Conservation (phyloP, 352 stramenopile species). For the Globisporangium spiculum region DNA sequence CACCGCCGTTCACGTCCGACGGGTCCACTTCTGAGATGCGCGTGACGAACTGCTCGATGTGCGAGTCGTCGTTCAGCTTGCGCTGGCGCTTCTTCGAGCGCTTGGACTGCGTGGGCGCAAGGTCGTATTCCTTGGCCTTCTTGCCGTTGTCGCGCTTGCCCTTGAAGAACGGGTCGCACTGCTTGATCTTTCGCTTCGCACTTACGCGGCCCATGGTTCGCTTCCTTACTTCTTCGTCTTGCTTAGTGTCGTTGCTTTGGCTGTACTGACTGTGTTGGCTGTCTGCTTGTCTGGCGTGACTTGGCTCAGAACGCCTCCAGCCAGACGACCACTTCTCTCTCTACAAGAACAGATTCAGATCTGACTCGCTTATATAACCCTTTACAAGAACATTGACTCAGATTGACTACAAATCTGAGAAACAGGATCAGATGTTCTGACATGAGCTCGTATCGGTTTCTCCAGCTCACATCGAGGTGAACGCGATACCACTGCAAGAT, state of each 20-base stretch:
- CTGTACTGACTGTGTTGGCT: background rate
- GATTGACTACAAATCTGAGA: background rate
- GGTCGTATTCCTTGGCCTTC: constrained; percentile 65
- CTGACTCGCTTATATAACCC: background rate
- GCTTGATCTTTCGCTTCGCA: constrained; percentile 84
- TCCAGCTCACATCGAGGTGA: too few species aligned
- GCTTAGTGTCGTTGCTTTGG: background rate
- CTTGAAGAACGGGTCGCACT: constrained; percentile 87
- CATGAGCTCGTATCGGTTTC: background rate
- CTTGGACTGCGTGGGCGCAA: constrained; percentile 69
- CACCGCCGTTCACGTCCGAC: constrained; percentile 2
- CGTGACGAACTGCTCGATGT: constrained; percentile 67
- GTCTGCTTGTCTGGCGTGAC: background rate
- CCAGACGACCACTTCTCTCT: constrained; percentile 7
- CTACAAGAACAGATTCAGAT: background rate
- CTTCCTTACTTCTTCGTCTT: background rate
- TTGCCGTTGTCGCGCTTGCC: constrained; percentile 69
- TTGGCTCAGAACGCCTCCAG: background rate
- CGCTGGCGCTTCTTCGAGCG: constrained; percentile 78
- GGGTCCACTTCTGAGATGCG: constrained; percentile 37
- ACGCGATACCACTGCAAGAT: too few species aligned
- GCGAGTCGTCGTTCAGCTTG: constrained; percentile 54
- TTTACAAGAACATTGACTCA: background rate
- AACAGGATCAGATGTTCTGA: background rate
- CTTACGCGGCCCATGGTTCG: constrained; percentile 59